Evolutionary conservation across 208 protist species (phyloP), one percentile per base, ranked within the genome.

Genomic region (Crithidia fasciculata): DNA sequence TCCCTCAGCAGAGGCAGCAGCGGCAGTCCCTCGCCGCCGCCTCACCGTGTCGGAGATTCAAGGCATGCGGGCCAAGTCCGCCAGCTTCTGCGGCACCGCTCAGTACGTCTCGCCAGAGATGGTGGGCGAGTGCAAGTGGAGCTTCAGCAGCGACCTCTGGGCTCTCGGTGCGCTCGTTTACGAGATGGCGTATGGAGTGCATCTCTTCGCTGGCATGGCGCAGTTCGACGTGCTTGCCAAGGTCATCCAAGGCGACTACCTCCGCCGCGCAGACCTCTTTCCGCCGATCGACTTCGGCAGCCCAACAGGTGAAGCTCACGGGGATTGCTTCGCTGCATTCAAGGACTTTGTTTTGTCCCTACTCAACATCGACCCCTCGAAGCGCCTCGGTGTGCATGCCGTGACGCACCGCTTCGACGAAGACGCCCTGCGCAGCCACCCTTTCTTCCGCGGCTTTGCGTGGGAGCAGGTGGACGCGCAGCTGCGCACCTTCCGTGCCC

Each of bases 101-200:
- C 91, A 98, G 69, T 99, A 98, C 76, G 92, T 99, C 5, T 97
- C 95, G 3, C 97, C 97, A 0, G 97, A 99, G 77, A 95, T 98
- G 80, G 83, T 96, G 12, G 88, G 94, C 4, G 81, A 95, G 84
- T 95, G 96, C 78, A 64, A 75, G 44, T 98, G 95, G 89, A 98
- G 95, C 77, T 96, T 91, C 73, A 97, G 91, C 77, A 92, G 87
- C 71, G 97, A 99, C 77, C 73, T 98, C 43, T 99, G 96, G 97
- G 89, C 94, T 2, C 80, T 99, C 28, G 97, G 97, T 28, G 86
- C 95, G n/a, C 82, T 97, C 28, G 90, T 97, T 44, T 98, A 98
- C 80, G 91, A 98, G 85, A 85, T 97, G 77, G 8, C 90, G 47
- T 95, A 97, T 73, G 93, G 93, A 18, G 72, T 58, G 19, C 86